Evolutionary conservation across 129 eudicot species (phyloP), one percentile per base, ranked within the genome.

Genomic region (Silybum marianum): DNA sequence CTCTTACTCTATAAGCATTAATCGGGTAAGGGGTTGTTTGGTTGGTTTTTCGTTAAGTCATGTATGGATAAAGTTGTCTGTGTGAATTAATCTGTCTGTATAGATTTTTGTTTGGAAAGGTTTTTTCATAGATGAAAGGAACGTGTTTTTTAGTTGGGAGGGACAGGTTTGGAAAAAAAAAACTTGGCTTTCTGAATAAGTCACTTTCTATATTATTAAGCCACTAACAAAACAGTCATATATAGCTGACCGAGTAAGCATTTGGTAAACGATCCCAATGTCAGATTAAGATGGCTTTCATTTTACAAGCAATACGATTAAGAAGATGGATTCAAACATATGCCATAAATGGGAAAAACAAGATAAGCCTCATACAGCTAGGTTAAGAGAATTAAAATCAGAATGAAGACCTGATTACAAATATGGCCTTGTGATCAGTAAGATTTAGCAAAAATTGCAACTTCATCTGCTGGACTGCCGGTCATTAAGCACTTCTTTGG

Each of bases 371-470:
- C 19, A 58, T n/a, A 54, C 19, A n/a, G 66, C 23, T 58, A n/a
- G 9, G 3, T 58, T 58, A 58, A n/a, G 66, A 58, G 10, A 26
- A 74, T 75, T 48, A 23, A 30, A 40, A 74, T 51, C 68, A 46
- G 38, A 70, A 54, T 71, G 62, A 38, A 24, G 23, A 83, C 86
- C 86, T 77, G 73, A 13, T 39, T 58, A 62, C 72, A n/a, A 51
- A 51, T 51, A 80, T 72, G 26, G 18, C 1, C n/a, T 19, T 19
- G 58, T 19, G 78, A 78, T 85, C 85, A 92, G 80, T 92, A 95
- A 39, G 98, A 95, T 87, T 95, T 95, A 62, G 99, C 99, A 70
- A 95, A 95, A 71, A 90, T 92, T 30, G 98, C 97, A 70, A 95
- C 98, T 88, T 95, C 99, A 9, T 88, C 92, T 9, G 98, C 97